A percentile compares a stretch with the other conserved stretches of the same genome.
These are phyloP conservation scores for Stemphylium lycopersici DNA, from an alignment of 2,329 filamentous ascomycete genomes.

Conservation along the genomic window DNA sequence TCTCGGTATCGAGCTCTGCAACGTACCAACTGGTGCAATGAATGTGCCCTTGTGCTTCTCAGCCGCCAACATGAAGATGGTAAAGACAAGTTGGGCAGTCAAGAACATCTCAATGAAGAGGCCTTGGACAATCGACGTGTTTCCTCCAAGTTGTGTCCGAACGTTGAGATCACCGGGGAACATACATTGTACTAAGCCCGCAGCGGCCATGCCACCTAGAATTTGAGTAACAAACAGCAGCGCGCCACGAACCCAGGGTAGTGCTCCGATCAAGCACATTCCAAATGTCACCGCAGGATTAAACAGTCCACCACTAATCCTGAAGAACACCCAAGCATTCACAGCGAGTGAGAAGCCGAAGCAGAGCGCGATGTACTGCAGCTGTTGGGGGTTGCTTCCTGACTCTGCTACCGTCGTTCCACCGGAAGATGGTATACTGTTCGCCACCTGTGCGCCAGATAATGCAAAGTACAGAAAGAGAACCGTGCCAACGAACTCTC, in stretches of 20 bases:
- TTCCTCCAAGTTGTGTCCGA: constrained; percentile 17
- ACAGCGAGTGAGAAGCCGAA: constrained; percentile 52
- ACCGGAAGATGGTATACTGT: constrained; percentile 33
- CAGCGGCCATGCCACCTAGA: constrained; percentile 34
- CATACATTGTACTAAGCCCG: constrained; percentile 29
- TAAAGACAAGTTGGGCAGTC: constrained; percentile 42
- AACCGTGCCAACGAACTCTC: constrained; percentile 50
- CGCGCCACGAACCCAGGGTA: constrained; percentile 22
- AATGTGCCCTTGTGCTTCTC: constrained; percentile 63
- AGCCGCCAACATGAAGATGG: constrained; percentile 64
- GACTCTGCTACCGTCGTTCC: constrained; percentile 25
- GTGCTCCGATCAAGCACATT: constrained; percentile 32
- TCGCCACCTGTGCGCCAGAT: constrained; percentile 49
- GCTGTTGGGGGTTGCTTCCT: constrained; percentile 44
- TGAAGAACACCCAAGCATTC: constrained; percentile 48
- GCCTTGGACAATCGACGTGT: constrained; percentile 25
- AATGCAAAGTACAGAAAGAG: constrained; percentile 51
- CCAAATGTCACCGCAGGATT: constrained; percentile 40
- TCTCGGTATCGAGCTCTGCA: too few relatives aligned
- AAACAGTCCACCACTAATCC: constrained; percentile 34
- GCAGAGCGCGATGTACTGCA: constrained; percentile 48
- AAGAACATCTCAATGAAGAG: constrained; percentile 27
- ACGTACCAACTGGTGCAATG: constrained; percentile 61
- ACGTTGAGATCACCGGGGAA: constrained; percentile 34
- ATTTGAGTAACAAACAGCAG: constrained; percentile 29